phyloP scores from a whole-genome alignment of 306 rosid species.

The Pyrus pyrifolia region DNA sequence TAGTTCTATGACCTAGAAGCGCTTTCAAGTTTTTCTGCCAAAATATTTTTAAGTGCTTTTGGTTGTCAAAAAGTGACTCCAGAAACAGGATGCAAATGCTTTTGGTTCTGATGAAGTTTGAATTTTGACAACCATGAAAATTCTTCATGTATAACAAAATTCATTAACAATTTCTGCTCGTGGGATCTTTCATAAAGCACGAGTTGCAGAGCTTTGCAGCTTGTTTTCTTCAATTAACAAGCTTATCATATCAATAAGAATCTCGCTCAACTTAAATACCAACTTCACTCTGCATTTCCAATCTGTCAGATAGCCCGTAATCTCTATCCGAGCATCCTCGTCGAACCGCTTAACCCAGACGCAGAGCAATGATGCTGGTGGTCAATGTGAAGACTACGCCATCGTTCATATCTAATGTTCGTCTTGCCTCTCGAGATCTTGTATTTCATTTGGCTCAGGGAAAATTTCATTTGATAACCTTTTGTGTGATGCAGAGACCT shows the following conservation, averaged over 20 bases:
- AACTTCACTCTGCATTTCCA: neutral
- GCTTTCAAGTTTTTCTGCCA: neutral
- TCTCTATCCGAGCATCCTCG: neutral
- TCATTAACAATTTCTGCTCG: neutral
- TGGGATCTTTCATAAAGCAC: neutral
- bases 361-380: neutral
- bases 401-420: conserved; percentile 13
- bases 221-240: neutral
- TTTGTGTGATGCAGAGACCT: conserved; percentile 68
- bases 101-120: neutral
- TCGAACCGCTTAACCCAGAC: neutral
- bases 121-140: neutral
- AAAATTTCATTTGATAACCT: conserved; percentile 77
- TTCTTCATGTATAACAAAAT: neutral
- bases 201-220: conserved; percentile 5
- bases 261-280: neutral
- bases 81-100: neutral
- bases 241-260: neutral
- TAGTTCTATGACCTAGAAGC: neutral
- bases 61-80: neutral
- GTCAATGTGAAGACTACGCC: neutral
- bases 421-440: conserved; percentile 43
- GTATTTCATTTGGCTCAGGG: conserved; percentile 79
- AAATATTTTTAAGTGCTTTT: neutral
- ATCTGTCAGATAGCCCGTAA: neutral